Evolutionary conservation across 768 basidiomycete species (phyloP).

Genomic region (Boletus pseudo-olivaceus): DNA sequence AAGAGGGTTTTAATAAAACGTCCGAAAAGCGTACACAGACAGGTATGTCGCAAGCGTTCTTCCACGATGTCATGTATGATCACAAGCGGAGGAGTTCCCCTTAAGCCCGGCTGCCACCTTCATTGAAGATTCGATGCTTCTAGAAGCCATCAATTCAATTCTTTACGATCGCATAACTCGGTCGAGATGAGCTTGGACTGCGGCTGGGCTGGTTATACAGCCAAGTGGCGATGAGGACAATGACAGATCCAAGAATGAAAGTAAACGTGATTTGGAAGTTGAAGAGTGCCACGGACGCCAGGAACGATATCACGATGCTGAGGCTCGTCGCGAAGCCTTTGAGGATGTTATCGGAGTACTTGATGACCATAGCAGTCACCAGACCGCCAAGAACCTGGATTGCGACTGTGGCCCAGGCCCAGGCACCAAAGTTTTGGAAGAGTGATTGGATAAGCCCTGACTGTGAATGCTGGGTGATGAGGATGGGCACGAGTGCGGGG

Average conservation of each 20-base stretch:
- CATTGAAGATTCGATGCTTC: neutral
- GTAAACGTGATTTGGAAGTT: constrained; percentile 82
- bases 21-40: constrained; percentile 20
- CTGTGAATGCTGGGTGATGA: constrained; percentile 48
- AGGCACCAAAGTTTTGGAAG: constrained; percentile 82
- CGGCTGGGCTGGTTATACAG: constrained; percentile 74
- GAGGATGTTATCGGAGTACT: constrained; percentile 87
- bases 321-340: constrained; percentile 96
- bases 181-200: constrained; percentile 31
- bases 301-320: constrained; percentile 92
- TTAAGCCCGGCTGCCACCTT: neutral
- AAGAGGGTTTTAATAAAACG: constrained; percentile 19
- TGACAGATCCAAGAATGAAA: constrained; percentile 78
- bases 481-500: constrained; percentile 78
- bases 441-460: constrained; percentile 46
- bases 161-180: constrained; percentile 28
- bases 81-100: constrained; percentile 1
- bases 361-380: constrained; percentile 90
- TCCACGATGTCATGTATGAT: constrained; percentile 3
- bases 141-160: constrained; percentile 13
- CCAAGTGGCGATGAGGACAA: constrained; percentile 88
- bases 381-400: constrained; percentile 92
- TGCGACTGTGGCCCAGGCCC: constrained; percentile 88
- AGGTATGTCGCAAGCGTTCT: constrained; percentile 21
- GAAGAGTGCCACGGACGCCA: constrained; percentile 88